Evolutionary conservation across 1,139 yeast genomes (phyloP), one percentile per base, ranked within the genome.

Genomic region (Candida gigantensis): DNA sequence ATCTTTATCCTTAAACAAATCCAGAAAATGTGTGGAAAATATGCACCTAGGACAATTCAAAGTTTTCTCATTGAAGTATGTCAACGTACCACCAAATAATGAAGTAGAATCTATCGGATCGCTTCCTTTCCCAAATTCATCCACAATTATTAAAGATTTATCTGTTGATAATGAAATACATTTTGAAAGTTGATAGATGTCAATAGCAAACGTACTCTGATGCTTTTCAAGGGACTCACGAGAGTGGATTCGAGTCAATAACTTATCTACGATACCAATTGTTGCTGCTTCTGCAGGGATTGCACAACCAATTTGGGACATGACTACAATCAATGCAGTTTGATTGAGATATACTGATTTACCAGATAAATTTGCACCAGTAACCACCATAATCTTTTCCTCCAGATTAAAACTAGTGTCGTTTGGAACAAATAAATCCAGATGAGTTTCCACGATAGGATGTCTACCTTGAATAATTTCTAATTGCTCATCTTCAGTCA

Each of bases 301-400:
- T 46, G 54, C 74, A 27, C 72, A 65, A 0, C 79, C 80, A 21
- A 74, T 55, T 34, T 75, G 80, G 0, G 78, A 66, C 34, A 75
- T 42, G 35, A 58, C 62, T 2, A 68, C 66, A 13, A 69, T 61
- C 25, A 72, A 45, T 0, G 77, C 79, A 27, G 62, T 53, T 37
- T 71, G 78, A 1, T 65, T 52, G 13, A 74, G 47, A 36, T 63
- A 66, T 0, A 74, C 74, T 0, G 79, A 68, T 46, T 75, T 75
- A 0, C 79, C 79, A 3, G 80, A 74, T 39, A 67, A 67, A 47
- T 74, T 74, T 0, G 80, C 77, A 0, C 80, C 80, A 0, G 79
- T 72, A 0, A 74, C 47, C 0, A 74, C 51, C 46, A 58, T 44
- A 9, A 47, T 32, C 24, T 21, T 30, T 32, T 31, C 37, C 15